These are phyloP conservation scores for Mariannaea elegans DNA, from an alignment of 2,329 filamentous ascomycete species.

Conservation along the genomic window DNA sequence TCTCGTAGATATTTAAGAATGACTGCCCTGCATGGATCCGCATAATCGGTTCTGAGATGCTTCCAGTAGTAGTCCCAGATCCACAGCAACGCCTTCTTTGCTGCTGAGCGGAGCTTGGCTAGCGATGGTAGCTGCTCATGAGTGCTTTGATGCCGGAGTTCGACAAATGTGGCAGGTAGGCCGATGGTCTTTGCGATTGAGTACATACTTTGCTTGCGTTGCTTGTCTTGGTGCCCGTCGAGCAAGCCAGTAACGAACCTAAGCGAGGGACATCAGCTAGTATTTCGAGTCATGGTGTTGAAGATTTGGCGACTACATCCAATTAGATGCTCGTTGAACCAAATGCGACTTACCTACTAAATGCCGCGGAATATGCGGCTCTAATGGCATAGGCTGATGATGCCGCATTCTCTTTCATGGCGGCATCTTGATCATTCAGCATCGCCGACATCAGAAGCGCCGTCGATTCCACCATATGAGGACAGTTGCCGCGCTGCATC, in stretches of 20 bases:
- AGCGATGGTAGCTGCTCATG: conserved; percentile 87
- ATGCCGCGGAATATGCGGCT: conserved; percentile 77
- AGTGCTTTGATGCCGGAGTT: conserved; percentile 88
- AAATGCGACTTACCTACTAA: conserved; percentile 68
- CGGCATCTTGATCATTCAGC: conserved; percentile 65
- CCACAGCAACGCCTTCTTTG: conserved; percentile 78
- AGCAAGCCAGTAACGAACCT: conserved; percentile 84
- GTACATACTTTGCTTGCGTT: conserved; percentile 77
- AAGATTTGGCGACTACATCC: background rate
- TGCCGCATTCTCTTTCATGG: conserved; percentile 43
- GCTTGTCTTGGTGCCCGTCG: conserved; percentile 75
- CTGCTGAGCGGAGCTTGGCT: conserved; percentile 74
- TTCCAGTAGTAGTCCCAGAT: conserved; percentile 91
- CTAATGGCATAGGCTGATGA: conserved; percentile 68
- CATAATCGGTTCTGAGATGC: conserved; percentile 49
- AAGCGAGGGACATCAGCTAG: conserved; percentile 10
- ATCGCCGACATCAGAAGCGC: conserved; percentile 76
- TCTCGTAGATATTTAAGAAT: conserved; percentile 52
- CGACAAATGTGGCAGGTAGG: conserved; percentile 82
- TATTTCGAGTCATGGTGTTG: background rate
- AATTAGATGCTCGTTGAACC: background rate
- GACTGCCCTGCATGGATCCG: conserved; percentile 45
- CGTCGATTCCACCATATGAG: conserved; percentile 82
- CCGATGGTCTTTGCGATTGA: conserved; percentile 73
- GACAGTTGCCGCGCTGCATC: conserved; percentile 78